Evolutionary conservation across 768 basidiomycete species (phyloP), one percentile per base, ranked within the genome.

Genomic region (Amyloporia xantha): DNA sequence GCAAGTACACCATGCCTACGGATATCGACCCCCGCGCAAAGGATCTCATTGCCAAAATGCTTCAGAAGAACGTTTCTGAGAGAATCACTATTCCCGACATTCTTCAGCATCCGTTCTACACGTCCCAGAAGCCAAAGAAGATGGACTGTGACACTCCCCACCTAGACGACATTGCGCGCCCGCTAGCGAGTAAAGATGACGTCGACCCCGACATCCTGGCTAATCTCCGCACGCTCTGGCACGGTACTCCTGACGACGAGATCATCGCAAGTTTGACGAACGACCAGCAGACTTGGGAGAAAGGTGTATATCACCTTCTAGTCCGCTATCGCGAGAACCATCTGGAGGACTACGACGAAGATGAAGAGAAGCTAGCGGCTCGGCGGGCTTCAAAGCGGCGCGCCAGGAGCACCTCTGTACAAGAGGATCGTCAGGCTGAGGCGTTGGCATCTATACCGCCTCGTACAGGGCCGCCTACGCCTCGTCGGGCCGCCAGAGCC

Each of bases 301-400:
- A 99, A 68, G 91, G 90, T 0, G 88, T 98, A 41, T 99, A 99
- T 66, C 84, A 89, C 60, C 70, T 97, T 4, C 74, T 99, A n/a
- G 73, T 85, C 47, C 81, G 81, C 54, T 97, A 96, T 67, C 81
- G 93, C 38, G 77, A 77, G 43, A 79, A 76, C 55, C 81, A 83
- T 48, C 63, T 90, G 37, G 84, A 88, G 59, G 76, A 82, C 54
- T 87, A 79, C 62, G 81, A 85, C 49, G 84, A 86, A 48, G 84
- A 86, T 42, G 81, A 86, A 49, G 75, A 79, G 49, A 52, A 42
- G 28, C 50, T 71, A 27, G 65, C 66, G 19, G 59, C 58, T 21
- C 67, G 57, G 62, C 54, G 42, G 63, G 68, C 38, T 53, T 65
- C 59, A 50, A 66, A 65, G 24, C 59, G 68, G 64, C 61, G 57